phyloP scores from a whole-genome alignment of 495 filamentous ascomycete genomes.

The Schizothecium vesticola region DNA sequence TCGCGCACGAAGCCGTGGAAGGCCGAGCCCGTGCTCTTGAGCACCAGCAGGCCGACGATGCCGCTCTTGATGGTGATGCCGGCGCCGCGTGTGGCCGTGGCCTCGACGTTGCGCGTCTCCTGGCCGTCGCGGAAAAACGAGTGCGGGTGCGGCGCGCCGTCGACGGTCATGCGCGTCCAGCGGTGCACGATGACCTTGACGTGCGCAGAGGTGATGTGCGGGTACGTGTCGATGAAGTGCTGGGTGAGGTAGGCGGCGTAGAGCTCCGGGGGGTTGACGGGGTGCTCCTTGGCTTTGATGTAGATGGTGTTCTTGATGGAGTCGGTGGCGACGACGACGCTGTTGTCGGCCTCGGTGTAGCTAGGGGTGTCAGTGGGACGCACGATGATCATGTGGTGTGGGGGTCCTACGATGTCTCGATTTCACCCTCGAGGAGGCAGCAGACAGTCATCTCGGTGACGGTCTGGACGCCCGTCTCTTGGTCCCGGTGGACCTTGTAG shows the following conservation, averaged over 20 bases:
- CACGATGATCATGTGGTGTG: not conserved
- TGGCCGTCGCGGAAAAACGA: slow-evolving; percentile 85
- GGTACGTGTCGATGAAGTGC: slow-evolving; percentile 84
- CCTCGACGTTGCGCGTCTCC: slow-evolving; percentile 77
- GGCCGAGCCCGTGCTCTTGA: slow-evolving; percentile 95
- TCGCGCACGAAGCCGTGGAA: slow-evolving; percentile 93
- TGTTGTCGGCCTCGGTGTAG: slow-evolving; percentile 93
- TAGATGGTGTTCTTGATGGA: slow-evolving; percentile 98
- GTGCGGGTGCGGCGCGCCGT: slow-evolving; percentile 92
- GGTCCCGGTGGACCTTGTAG: slow-evolving; percentile 83
- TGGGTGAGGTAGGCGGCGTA: slow-evolving; percentile 77
- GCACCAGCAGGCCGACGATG: slow-evolving; percentile 72
- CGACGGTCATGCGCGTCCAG: slow-evolving; percentile 85
- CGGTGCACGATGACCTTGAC: slow-evolving; percentile 77
- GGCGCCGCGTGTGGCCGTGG: slow-evolving; percentile 42
- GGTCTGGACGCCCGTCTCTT: slow-evolving; percentile 67
- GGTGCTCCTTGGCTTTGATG: slow-evolving; percentile 87
- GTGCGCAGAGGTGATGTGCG: slow-evolving; percentile 78
- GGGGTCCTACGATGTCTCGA: slow-evolving; percentile 70
- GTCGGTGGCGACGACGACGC: slow-evolving; percentile 91
- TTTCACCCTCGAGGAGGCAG: slow-evolving; percentile 82
- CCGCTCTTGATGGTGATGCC: slow-evolving; percentile 69
- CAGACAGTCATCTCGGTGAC: slow-evolving; percentile 95
- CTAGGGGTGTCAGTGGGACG: slow-evolving; percentile 36
- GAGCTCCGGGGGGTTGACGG: slow-evolving; percentile 88